Evolutionary conservation across 2,329 filamentous ascomycete species (phyloP).

Genomic region (Fusarium beomiforme): DNA sequence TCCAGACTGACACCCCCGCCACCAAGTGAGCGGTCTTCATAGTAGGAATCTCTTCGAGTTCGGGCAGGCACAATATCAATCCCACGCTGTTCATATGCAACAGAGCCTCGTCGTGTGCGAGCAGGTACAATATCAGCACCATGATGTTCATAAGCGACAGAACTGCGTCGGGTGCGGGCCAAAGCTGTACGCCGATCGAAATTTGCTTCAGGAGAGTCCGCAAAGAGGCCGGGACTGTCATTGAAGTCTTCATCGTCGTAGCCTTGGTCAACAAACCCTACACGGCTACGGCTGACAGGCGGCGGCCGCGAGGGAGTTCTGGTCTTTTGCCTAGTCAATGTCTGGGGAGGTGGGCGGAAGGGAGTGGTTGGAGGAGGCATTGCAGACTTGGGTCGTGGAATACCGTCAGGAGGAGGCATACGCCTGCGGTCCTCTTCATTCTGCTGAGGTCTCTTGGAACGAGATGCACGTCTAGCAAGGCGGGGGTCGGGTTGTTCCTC

Average conservation of each 20-base stretch:
- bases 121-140: slow-evolving; percentile 54
- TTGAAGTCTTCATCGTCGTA: slow-evolving; percentile 54
- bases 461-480: slow-evolving; percentile 55
- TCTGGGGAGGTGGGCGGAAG: slow-evolving; percentile 45
- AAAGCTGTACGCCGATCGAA: slow-evolving; percentile 49
- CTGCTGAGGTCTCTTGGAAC: slow-evolving; percentile 48
- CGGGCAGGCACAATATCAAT: slow-evolving; percentile 50
- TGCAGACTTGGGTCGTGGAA: slow-evolving; percentile 51
- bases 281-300: slow-evolving; percentile 42
- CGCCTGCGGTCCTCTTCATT: slow-evolving; percentile 56
- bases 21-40: slow-evolving; percentile 49
- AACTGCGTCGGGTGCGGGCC: slow-evolving; percentile 48
- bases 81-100: slow-evolving; percentile 51
- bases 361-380: slow-evolving; percentile 42
- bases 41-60: slow-evolving; percentile 54
- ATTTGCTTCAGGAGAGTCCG: slow-evolving; percentile 50
- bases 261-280: slow-evolving; percentile 47
- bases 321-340: slow-evolving; percentile 41
- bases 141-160: slow-evolving; percentile 50
- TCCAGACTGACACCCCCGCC: slow-evolving; percentile 49
- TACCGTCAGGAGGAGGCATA: slow-evolving; percentile 59
- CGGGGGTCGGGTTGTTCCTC: slow-evolving; percentile 51
- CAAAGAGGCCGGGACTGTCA: slow-evolving; percentile 50
- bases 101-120: slow-evolving; percentile 49
- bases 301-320: slow-evolving; percentile 49